A percentile compares a stretch with the other conserved stretches of the same genome.
Conservation (phyloP, 495 filamentous ascomycete genomes). For the Podospora conica region DNA sequence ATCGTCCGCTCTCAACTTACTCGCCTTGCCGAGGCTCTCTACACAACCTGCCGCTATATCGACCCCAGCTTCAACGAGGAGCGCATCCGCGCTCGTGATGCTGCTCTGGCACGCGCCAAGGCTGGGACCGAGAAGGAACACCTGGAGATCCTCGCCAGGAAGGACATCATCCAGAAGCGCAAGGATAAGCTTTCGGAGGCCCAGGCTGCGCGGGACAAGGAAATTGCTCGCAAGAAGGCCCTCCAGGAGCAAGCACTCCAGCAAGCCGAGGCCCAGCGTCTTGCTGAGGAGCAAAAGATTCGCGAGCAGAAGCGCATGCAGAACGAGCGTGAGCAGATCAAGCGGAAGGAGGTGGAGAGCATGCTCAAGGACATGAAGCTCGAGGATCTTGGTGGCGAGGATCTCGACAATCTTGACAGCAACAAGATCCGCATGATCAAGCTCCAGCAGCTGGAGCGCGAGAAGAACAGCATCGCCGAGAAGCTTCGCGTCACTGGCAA, state of each 20-base stretch:
- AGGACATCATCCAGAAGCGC: conserved; percentile 89
- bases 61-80: conserved; percentile 80
- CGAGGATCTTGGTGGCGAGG: conserved; percentile 72
- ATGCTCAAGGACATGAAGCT: conserved; percentile 91
- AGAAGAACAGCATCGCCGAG: conserved; percentile 91
- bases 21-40: conserved; percentile 84
- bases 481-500: conserved; percentile 86
- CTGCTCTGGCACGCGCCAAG: conserved; percentile 71
- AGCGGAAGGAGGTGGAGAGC: conserved; percentile 89
- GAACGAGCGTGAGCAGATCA: conserved; percentile 85
- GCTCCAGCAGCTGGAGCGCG: conserved; percentile 89
- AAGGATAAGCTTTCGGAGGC: conserved; percentile 87
- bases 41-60: conserved; percentile 89
- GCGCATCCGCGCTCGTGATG: conserved; percentile 70
- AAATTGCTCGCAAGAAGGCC: conserved; percentile 79
- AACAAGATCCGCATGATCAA: conserved; percentile 88
- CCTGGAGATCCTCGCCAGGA: conserved; percentile 76
- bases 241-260: conserved; percentile 76
- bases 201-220: conserved; percentile 79
- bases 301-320: conserved; percentile 83
- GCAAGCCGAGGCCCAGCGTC: conserved; percentile 79
- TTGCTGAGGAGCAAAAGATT: conserved; percentile 83
- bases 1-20: conserved; percentile 93
- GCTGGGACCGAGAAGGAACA: conserved; percentile 89
- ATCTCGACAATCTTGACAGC: conserved; percentile 74